These are phyloP conservation scores for Phytophthora lateralis DNA, from an alignment of 352 stramenopile genomes.

Conservation along the genomic window DNA sequence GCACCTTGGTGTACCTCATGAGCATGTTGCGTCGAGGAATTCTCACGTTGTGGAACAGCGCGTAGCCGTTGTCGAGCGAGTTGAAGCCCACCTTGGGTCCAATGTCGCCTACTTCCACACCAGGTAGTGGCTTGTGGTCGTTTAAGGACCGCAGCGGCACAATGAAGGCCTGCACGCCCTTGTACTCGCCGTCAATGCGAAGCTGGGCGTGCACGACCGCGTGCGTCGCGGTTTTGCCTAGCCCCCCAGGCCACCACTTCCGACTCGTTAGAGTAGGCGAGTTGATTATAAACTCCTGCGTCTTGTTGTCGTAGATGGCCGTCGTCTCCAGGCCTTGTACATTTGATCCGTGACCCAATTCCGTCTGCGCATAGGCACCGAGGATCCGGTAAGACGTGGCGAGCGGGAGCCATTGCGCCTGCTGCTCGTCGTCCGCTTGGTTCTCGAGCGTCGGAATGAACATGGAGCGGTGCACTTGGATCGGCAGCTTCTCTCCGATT, in stretches of 20 bases:
- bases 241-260: constrained; percentile 94
- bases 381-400: constrained; percentile 25
- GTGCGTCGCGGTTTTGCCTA: constrained; percentile 32
- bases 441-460: constrained; percentile 35
- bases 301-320: constrained; percentile 62
- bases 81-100: constrained; percentile 36
- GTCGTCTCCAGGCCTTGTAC: constrained; percentile 30
- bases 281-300: constrained; percentile 93
- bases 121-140: constrained; percentile 16
- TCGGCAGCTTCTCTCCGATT: constrained; percentile 26
- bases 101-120: constrained; percentile 30
- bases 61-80: constrained; percentile 34
- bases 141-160: constrained; percentile 23
- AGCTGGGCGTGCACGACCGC: constrained; percentile 28
- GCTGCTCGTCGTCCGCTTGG: constrained; percentile 28
- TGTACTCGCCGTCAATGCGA: constrained; percentile 18
- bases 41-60: constrained; percentile 26
- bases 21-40: constrained; percentile 33
- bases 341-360: constrained; percentile 34
- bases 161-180: constrained; percentile 32
- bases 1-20: constrained; percentile 41
- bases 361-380: constrained; percentile 29
- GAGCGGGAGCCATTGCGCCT: constrained; percentile 28
- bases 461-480: constrained; percentile 35
- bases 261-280: constrained; percentile 92